These are phyloP conservation scores for Starmerella lactis-condensi DNA, from an alignment of 805 yeast species.

Conservation along the genomic window DNA sequence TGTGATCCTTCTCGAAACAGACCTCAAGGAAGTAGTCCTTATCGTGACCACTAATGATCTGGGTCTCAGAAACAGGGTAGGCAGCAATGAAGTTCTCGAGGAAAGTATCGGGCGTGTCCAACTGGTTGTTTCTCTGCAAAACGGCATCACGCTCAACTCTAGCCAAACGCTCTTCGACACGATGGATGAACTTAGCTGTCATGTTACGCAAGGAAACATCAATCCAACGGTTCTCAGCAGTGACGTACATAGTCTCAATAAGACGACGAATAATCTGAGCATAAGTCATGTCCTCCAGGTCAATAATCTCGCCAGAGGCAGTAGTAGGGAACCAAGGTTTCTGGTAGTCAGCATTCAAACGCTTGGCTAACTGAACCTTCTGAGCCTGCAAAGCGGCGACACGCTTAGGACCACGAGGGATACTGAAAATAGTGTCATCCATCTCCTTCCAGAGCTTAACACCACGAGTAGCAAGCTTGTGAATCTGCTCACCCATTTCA, in stretches of 20 bases:
- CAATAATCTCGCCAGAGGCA: slow-evolving; percentile 64
- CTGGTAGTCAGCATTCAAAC: slow-evolving; percentile 85
- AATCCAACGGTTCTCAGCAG: slow-evolving; percentile 68
- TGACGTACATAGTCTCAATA: slow-evolving; percentile 73
- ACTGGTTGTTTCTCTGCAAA: slow-evolving; percentile 52
- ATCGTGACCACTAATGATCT: slow-evolving; percentile 87
- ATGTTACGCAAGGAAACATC: slow-evolving; percentile 73
- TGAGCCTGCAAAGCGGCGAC: slow-evolving; percentile 63
- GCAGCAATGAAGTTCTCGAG: slow-evolving; percentile 41
- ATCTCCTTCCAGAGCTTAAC: slow-evolving; percentile 93
- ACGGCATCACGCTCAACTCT: slow-evolving; percentile 40
- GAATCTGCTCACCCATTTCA: slow-evolving; percentile 99
- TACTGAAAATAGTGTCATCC: slow-evolving; percentile 78
- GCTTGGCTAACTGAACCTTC: slow-evolving; percentile 68
- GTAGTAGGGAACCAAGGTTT: slow-evolving; percentile 94
- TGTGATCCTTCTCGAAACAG: slow-evolving; percentile 69
- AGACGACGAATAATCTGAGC: slow-evolving; percentile 73
- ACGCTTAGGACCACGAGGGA: slow-evolving; percentile 71
- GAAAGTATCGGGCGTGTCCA: slow-evolving; percentile 42
- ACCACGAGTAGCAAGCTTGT: slow-evolving; percentile 95
- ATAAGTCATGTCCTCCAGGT: slow-evolving; percentile 89
- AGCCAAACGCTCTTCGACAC: slow-evolving; percentile 88
- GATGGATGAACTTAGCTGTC: slow-evolving; percentile 68
- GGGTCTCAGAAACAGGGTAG: slow-evolving; percentile 59
- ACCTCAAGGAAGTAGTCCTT: slow-evolving; percentile 75